Conservation (phyloP, 768 basidiomycete genomes). For the Hygrocybe punicea region DNA sequence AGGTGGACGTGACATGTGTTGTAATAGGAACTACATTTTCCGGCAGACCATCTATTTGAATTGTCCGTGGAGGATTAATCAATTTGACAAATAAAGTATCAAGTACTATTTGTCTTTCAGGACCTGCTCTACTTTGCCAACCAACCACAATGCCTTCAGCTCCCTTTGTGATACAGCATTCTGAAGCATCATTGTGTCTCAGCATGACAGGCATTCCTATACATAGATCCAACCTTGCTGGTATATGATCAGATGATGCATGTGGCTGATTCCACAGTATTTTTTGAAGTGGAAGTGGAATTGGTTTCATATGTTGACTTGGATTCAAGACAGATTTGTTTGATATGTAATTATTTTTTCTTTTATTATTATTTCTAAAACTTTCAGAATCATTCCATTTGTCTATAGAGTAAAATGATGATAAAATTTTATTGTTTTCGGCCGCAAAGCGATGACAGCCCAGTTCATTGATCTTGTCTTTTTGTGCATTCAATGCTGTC, state of each 20-base stretch:
- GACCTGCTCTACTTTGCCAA: too few relatives aligned
- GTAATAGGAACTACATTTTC: background rate
- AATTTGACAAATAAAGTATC: too few relatives aligned
- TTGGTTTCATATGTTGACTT: background rate
- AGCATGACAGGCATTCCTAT: conserved; percentile 36
- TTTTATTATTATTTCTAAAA: background rate
- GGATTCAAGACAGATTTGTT: background rate
- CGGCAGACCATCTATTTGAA: too few relatives aligned
- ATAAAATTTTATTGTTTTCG: conserved; percentile 24
- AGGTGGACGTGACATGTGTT: conserved; percentile 9
- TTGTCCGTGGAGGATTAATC: too few relatives aligned
- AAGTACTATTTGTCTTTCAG: too few relatives aligned
- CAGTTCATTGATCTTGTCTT: conserved; percentile 32
- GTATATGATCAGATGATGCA: conserved; percentile 16
- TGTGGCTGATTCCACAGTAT: background rate
- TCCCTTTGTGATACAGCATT: too few relatives aligned
- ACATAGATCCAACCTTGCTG: conserved; percentile 32
- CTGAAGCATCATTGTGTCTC: conserved; percentile 18
- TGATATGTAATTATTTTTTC: background rate
- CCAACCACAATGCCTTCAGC: too few relatives aligned
- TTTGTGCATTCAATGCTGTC: conserved; percentile 26
- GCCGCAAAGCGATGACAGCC: conserved; percentile 28
- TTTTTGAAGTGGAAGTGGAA: background rate
- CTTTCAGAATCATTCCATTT: background rate
- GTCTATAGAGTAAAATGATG: conserved; percentile 26